Evolutionary conservation across 345 rosid species (phyloP), one percentile per base, ranked within the genome.

Genomic region (Iberis pinnata): DNA sequence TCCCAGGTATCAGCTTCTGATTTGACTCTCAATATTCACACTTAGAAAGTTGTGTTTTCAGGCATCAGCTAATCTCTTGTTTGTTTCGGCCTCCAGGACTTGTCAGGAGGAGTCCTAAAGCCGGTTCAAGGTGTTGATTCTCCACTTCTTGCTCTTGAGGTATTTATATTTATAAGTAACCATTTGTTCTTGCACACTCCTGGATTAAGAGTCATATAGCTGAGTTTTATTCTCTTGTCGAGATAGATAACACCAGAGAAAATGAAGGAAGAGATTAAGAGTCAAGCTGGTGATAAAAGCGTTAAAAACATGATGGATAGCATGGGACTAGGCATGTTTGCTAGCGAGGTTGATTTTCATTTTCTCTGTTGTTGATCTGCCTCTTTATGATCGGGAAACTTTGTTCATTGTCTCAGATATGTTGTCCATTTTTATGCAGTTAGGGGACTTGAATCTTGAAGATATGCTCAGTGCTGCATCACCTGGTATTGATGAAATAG

Each of bases 321-420:
- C 67, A 78, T 81, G 87, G 89, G 96, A 68, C 80, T 87, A 12
- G 87, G 89, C 22, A 70, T 73, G 80, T 73, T 84, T 68, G 79
- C 78, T n/a, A 75, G 83, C 55, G 83, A 78, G 96, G 93, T 87
- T 43, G 57, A 43, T 55, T n/a, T 27, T 26, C 32, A 7, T 57
- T 40, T 35, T 65, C 41, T 27, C 42, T 31, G 12, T 9, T 17
- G 18, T 41, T 58, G 14, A 35, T 39, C 13, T 1, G 35, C 50
- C 10, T 27, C 15, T 14, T 18, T 43, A 43, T 36, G 8, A 20
- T 42, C 47, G 4, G 12, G 62, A 56, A 48, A 12, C 36, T 63
- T 63, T 6, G 39, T 48, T 18, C 24, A 32, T n/a, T 32, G 45
- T 53, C 32, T 64, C 40, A 52, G 22, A 20, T 18, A 18, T 24